Conservation (phyloP, 2,329 filamentous ascomycete genomes). For the Stromatinia cepivora region DNA sequence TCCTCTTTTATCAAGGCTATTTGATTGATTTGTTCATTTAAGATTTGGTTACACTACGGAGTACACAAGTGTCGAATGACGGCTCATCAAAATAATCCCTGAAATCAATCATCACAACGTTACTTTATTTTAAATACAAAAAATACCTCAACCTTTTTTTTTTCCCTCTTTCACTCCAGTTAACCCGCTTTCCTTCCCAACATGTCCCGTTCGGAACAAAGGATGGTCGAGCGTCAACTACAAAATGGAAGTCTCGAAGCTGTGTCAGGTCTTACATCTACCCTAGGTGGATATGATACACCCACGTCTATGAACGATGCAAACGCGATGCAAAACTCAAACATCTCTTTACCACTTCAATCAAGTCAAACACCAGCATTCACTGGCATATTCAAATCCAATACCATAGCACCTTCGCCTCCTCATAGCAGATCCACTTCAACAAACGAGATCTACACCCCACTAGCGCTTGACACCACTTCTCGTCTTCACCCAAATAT, state of each 20-base stretch:
- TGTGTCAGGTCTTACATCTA: constrained; percentile 8
- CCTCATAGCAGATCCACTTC: constrained; percentile 29
- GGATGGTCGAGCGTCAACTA: constrained; percentile 8
- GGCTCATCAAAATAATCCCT: constrained; percentile 1
- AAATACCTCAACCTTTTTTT: not conserved
- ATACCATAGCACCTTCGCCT: constrained; percentile 45
- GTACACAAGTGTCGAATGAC: constrained; percentile 4
- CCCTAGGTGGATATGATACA: not conserved
- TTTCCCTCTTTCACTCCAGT: not conserved
- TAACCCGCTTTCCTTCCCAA: not conserved
- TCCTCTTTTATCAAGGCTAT: not conserved
- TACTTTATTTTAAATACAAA: not conserved
- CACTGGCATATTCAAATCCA: constrained; percentile 41
- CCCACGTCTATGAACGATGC: constrained; percentile 1
- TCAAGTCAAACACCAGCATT: constrained; percentile 15
- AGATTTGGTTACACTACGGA: not conserved
- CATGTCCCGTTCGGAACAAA: constrained; percentile 18
- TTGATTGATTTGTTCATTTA: not conserved
- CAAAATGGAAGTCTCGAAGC: constrained; percentile 16
- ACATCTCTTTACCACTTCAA: constrained; percentile 9
- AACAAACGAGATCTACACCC: constrained; percentile 24
- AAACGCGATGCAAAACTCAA: constrained; percentile 8
- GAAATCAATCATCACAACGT: constrained; percentile 4
- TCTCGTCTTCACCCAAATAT: constrained; percentile 27
- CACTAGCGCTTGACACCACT: constrained; percentile 35